Evolutionary conservation across 1,139 yeast genomes (phyloP), one percentile per base, ranked within the genome.

Genomic region (Eremothecium gossypii): DNA sequence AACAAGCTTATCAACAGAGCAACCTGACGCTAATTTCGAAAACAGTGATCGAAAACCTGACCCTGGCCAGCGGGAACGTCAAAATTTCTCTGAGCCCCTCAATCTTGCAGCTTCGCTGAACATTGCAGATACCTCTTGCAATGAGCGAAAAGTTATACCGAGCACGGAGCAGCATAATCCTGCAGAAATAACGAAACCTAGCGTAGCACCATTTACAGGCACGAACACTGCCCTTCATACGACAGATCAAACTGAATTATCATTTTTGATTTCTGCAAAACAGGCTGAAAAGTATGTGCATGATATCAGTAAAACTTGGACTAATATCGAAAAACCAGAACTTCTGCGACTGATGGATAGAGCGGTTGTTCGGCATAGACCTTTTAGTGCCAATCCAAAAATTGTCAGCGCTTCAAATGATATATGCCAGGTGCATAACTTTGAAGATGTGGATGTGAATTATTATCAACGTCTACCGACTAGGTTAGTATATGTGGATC

Each of bases 381-480:
- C 60, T 8, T 41, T 58, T 8, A 37, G 28, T 9, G 42, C 38
- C 3, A 43, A 46, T 36, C 38, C 47, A 4, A 12, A 27, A 6
- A 53, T 53, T 44, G 54, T 47, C n/a, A 54, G 61, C 13, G 32
- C 37, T 33, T 32, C 41, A 9, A 58, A 57, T 41, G 43, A 57
- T 41, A 52, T 58, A 13, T 56, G 59, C 40, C 51, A 57, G 9
- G 39, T 42, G 4, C 36, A 44, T n/a, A 57, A 57, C 35, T 56
- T 49, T 43, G 59, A 55, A 35, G 38, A 42, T 9, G 48, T 54
- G 2, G 49, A 52, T 23, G 53, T 51, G 1, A 43, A 45, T 14
- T 50, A 44, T 31, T 49, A 53, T 27, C 62, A 57, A 37, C 54
- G 52, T 32, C 32, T 52, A 13, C 56, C 55, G 27, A 50, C 48